Conservation (phyloP, 306 rosid species). For the Fragaria vesca region DNA sequence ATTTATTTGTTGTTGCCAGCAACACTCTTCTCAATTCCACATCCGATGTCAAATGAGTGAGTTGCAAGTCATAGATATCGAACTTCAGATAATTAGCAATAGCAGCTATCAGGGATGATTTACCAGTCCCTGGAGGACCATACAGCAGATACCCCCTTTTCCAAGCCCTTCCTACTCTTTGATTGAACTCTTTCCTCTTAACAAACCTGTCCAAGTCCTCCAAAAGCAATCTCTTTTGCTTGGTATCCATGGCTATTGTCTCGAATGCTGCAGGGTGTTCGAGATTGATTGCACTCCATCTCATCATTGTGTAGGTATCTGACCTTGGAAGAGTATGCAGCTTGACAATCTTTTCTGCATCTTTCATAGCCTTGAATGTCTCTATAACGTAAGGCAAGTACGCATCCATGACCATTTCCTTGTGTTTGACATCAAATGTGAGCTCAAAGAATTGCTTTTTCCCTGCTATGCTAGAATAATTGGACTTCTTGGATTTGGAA, state of each 20-base stretch:
- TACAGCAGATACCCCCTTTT: too few relatives aligned
- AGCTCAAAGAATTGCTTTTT: not conserved
- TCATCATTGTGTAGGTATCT: not conserved
- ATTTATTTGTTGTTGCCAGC: too few relatives aligned
- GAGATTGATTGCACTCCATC: conserved; percentile 60
- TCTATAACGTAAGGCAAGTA: not conserved
- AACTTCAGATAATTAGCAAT: too few relatives aligned
- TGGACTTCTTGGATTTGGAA: not conserved
- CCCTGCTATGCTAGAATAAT: not conserved
- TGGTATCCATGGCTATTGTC: conserved; percentile 66
- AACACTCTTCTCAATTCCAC: too few relatives aligned
- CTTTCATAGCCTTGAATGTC: not conserved
- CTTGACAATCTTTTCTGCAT: not conserved
- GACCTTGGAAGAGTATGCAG: not conserved
- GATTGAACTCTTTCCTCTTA: conserved; percentile 31
- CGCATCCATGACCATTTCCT: not conserved
- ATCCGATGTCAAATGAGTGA: too few relatives aligned
- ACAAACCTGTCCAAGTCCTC: conserved; percentile 64
- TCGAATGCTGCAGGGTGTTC: conserved; percentile 72
- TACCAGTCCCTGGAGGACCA: too few relatives aligned
- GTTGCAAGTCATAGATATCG: too few relatives aligned
- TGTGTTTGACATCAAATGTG: not conserved
- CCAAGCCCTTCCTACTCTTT: too few relatives aligned
- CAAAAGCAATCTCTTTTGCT: conserved; percentile 32
- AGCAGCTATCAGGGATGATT: too few relatives aligned